A percentile compares a stretch with the other conserved stretches of the same genome.
Conservation (phyloP, 1,139 yeast species). For the Lodderomyces metapsilosis region DNA sequence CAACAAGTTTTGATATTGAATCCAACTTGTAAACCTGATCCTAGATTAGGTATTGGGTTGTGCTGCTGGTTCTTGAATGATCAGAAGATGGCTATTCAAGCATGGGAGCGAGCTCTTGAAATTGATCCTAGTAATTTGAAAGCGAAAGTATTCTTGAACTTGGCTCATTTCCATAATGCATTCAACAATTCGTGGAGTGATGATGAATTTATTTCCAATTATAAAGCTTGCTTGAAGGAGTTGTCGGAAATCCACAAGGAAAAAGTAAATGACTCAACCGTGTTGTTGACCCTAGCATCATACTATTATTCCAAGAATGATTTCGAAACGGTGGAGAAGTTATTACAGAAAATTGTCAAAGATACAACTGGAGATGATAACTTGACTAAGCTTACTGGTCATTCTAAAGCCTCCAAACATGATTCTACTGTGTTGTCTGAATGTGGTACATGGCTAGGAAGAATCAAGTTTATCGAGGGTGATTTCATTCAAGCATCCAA, state of each 20-base stretch:
- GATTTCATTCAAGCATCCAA: constrained; percentile 70
- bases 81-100: constrained; percentile 66
- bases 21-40: constrained; percentile 83
- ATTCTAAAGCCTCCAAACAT: constrained; percentile 26
- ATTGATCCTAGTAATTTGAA: constrained; percentile 60
- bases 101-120: constrained; percentile 83
- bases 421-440: constrained; percentile 58
- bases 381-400: constrained; percentile 17
- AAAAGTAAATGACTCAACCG: constrained; percentile 33
- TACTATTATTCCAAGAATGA: constrained; percentile 64
- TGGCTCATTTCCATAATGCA: constrained; percentile 67
- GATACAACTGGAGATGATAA: constrained; percentile 23
- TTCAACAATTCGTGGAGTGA: constrained; percentile 60
- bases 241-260: constrained; percentile 29
- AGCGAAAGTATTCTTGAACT: constrained; percentile 64
- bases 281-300: constrained; percentile 45
- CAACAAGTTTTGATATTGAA: constrained; percentile 78
- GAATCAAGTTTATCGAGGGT: constrained; percentile 60
- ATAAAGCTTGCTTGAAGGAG: constrained; percentile 43
- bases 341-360: constrained; percentile 52
- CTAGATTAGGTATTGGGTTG: constrained; percentile 91
- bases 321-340: constrained; percentile 53
- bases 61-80: constrained; percentile 91
- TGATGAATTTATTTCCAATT: constrained; percentile 52
- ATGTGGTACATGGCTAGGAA: constrained; percentile 82